These are phyloP conservation scores for Pisolithus orientalis DNA, from an alignment of 768 basidiomycete genomes.

Conservation along the genomic window DNA sequence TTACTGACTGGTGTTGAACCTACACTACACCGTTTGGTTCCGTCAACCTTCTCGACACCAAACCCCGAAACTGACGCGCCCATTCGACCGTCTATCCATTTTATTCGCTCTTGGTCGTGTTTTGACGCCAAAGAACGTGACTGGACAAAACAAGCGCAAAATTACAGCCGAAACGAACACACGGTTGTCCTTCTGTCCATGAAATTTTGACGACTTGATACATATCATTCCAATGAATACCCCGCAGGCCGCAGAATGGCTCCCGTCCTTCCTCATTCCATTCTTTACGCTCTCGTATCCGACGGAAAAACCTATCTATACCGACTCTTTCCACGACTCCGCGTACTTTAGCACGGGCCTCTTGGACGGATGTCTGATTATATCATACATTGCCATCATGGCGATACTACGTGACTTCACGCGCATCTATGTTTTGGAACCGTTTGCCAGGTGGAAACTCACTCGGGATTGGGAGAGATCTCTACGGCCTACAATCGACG, in stretches of 20 bases:
- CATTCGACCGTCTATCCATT: constrained; percentile 3
- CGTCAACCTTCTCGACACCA: not conserved
- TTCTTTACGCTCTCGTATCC: constrained; percentile 76
- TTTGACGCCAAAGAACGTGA: constrained; percentile 23
- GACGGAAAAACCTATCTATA: constrained; percentile 42
- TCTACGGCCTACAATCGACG: constrained; percentile 13
- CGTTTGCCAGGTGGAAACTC: constrained; percentile 77
- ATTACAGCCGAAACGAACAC: constrained; percentile 6
- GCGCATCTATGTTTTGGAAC: constrained; percentile 69
- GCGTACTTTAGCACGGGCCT: constrained; percentile 67
- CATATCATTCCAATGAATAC: constrained; percentile 32
- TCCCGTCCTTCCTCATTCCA: constrained; percentile 52
- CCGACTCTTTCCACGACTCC: constrained; percentile 71
- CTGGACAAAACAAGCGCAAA: constrained; percentile 28
- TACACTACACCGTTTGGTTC: not conserved
- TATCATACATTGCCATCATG: constrained; percentile 81
- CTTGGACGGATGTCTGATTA: constrained; percentile 71
- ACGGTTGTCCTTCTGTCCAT: constrained; percentile 19
- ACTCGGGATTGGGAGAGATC: constrained; percentile 40
- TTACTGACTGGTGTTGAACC: not conserved
- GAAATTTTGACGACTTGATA: constrained; percentile 29
- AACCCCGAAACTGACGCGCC: not conserved
- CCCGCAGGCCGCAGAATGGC: constrained; percentile 31
- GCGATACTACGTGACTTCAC: constrained; percentile 77
- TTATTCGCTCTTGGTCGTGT: constrained; percentile 15